Conservation (phyloP, 2,329 filamentous ascomycete species). For the Catunica adiposa region DNA sequence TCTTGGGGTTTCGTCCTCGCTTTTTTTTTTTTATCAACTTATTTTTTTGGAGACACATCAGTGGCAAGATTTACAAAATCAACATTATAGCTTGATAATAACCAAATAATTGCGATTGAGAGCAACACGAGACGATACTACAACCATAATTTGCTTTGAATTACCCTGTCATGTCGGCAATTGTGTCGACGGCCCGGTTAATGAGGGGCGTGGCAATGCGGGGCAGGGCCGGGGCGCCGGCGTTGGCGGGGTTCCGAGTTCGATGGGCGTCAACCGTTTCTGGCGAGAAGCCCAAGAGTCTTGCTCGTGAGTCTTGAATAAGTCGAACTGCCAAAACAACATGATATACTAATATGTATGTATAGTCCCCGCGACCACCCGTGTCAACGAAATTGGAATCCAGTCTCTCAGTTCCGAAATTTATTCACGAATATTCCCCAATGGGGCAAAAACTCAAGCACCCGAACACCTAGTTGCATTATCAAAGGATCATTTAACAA, state of each 20-base stretch:
- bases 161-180: not conserved
- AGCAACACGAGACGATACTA: too few species aligned
- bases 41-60: too few species aligned
- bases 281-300: slow-evolving; percentile 17
- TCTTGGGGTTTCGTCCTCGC: too few species aligned
- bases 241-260: not conserved
- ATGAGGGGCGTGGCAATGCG: not conserved
- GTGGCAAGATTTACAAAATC: too few species aligned
- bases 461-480: slow-evolving; percentile 55
- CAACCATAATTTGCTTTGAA: not conserved
- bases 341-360: slow-evolving; percentile 12
- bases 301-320: slow-evolving; percentile 26
- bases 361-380: slow-evolving; percentile 37
- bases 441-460: slow-evolving; percentile 35
- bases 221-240: not conserved
- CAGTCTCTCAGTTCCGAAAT: slow-evolving; percentile 81
- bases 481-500: slow-evolving; percentile 62
- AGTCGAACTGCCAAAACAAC: not conserved
- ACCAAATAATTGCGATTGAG: too few species aligned
- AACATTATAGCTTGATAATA: too few species aligned
- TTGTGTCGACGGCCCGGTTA: not conserved
- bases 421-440: slow-evolving; percentile 66
- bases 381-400: slow-evolving; percentile 85
- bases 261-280: slow-evolving; percentile 7
- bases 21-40: too few species aligned